phyloP scores from a whole-genome alignment of 768 basidiomycete species.

The Lactarius tabidus region DNA sequence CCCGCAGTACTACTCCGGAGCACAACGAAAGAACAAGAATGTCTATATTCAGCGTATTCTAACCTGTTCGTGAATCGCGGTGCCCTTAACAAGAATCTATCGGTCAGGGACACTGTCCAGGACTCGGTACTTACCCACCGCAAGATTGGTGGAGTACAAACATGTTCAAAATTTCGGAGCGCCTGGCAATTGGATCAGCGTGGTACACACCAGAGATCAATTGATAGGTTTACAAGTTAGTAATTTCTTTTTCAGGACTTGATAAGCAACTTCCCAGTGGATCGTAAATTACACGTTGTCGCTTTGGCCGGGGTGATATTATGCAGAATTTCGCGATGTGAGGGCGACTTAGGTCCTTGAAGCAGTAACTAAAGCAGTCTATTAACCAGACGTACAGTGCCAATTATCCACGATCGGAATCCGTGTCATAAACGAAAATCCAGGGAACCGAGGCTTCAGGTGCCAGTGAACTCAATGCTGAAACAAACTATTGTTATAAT shows the following conservation, averaged over 20 bases:
- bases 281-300: not conserved
- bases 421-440: not conserved
- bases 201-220: not conserved
- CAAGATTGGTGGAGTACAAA: not conserved
- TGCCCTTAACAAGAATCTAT: not conserved
- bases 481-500: not conserved
- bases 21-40: not conserved
- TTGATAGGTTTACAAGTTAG: not conserved
- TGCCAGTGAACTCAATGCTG: not conserved
- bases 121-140: too few relatives aligned
- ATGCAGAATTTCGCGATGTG: not conserved
- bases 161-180: not conserved
- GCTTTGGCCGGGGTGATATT: too few relatives aligned
- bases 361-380: too few relatives aligned
- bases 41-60: not conserved
- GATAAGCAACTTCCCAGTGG: not conserved
- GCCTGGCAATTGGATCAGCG: not conserved
- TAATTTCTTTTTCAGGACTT: not conserved
- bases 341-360: not conserved
- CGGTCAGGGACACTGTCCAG: not conserved
- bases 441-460: not conserved
- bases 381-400: not conserved
- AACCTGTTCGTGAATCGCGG: not conserved
- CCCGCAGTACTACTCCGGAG: not conserved
- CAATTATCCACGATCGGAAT: not conserved